Evolutionary conservation across 805 yeast species (phyloP).

Genomic region (Tetrapisispora taiwanensis): DNA sequence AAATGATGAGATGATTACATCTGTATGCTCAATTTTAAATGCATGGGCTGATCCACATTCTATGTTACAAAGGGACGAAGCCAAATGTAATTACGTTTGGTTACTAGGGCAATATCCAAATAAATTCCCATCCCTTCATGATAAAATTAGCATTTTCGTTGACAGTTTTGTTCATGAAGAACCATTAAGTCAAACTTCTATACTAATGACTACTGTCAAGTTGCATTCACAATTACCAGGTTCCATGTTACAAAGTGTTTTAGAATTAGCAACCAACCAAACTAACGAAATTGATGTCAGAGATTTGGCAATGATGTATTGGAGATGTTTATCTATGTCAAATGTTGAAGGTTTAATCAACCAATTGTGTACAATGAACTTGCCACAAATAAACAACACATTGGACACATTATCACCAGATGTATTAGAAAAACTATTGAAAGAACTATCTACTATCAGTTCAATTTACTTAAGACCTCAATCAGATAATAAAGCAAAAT

Average conservation of each 20-base stretch:
- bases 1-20: slow-evolving; percentile 21
- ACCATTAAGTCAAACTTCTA: slow-evolving; percentile 47
- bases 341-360: slow-evolving; percentile 20
- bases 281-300: slow-evolving; percentile 68
- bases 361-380: slow-evolving; percentile 29
- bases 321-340: slow-evolving; percentile 58
- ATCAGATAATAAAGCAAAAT: slow-evolving; percentile 38
- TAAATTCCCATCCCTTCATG: slow-evolving; percentile 44
- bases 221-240: slow-evolving; percentile 38
- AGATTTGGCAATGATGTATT: slow-evolving; percentile 69
- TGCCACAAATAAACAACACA: slow-evolving; percentile 65
- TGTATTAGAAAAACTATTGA: slow-evolving; percentile 54
- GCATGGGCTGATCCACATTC: slow-evolving; percentile 35
- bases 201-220: slow-evolving; percentile 54
- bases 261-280: slow-evolving; percentile 53
- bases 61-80: slow-evolving; percentile 35
- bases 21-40: slow-evolving; percentile 29
- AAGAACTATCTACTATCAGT: slow-evolving; percentile 75
- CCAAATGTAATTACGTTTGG: slow-evolving; percentile 54
- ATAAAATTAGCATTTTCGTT: slow-evolving; percentile 37
- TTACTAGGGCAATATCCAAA: slow-evolving; percentile 60
- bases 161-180: slow-evolving; percentile 50
- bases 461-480: slow-evolving; percentile 87
- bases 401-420: slow-evolving; percentile 62
- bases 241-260: slow-evolving; percentile 42